These are phyloP conservation scores for Penicillium odoratum DNA, from an alignment of 495 filamentous ascomycete species.

Conservation along the genomic window DNA sequence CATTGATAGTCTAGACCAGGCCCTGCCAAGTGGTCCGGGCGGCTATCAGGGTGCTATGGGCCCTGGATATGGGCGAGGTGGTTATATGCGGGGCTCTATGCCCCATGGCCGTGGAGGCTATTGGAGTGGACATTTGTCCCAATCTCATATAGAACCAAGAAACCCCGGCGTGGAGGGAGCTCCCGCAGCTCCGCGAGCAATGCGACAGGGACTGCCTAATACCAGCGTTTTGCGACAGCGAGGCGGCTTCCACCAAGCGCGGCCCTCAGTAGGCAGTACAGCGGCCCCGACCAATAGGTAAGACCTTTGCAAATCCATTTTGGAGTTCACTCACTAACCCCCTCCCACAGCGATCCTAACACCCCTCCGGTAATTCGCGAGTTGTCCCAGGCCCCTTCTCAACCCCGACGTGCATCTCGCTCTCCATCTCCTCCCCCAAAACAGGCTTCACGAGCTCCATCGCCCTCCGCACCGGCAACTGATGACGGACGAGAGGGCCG, in stretches of 20 bases:
- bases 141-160: constrained; percentile 38
- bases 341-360: constrained; percentile 22
- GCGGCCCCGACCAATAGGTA: constrained; percentile 40
- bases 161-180: constrained; percentile 72
- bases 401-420: constrained; percentile 33
- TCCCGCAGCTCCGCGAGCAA: constrained; percentile 89
- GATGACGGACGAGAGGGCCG: constrained; percentile 49
- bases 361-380: constrained; percentile 26
- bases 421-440: constrained; percentile 51
- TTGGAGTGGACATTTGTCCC: constrained; percentile 24
- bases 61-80: constrained; percentile 38
- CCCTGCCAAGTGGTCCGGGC: constrained; percentile 21
- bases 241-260: constrained; percentile 33
- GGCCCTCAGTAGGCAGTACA: constrained; percentile 27
- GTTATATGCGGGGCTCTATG: constrained; percentile 33
- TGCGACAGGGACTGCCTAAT: constrained; percentile 82
- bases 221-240: constrained; percentile 58
- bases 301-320: constrained; percentile 15
- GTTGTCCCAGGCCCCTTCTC: constrained; percentile 36
- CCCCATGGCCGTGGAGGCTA: constrained; percentile 31
- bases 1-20: constrained; percentile 44
- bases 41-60: constrained; percentile 27
- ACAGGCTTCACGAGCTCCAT: constrained; percentile 58
- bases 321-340: background rate
- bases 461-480: constrained; percentile 46